Conservation (phyloP, 495 filamentous ascomycete species). For the Talaromyces wortmannii region DNA sequence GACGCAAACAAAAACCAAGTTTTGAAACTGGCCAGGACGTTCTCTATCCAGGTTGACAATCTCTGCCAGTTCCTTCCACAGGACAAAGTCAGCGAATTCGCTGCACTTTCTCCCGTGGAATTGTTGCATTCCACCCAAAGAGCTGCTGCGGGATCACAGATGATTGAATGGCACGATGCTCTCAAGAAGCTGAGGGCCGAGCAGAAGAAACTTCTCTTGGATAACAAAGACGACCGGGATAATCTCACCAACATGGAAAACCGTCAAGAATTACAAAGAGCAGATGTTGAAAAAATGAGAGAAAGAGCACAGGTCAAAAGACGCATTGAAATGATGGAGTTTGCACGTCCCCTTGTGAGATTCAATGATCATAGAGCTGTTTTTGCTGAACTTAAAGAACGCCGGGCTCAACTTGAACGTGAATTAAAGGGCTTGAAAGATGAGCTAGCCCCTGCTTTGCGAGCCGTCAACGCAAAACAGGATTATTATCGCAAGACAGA, state of each 20-base stretch:
- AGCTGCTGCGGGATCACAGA: slow-evolving; percentile 74
- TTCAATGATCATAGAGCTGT: slow-evolving; percentile 40
- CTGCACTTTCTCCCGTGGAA: slow-evolving; percentile 76
- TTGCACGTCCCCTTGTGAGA: slow-evolving; percentile 54
- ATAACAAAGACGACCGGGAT: slow-evolving; percentile 53
- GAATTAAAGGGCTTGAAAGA: slow-evolving; percentile 51
- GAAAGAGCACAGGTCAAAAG: slow-evolving; percentile 64
- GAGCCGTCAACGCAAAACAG: slow-evolving; percentile 59
- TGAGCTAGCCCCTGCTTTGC: slow-evolving; percentile 60
- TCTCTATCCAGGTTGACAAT: slow-evolving; percentile 93
- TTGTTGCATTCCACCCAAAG: slow-evolving; percentile 77
- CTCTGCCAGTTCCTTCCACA: slow-evolving; percentile 97
- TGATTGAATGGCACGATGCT: slow-evolving; percentile 70
- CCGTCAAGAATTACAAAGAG: slow-evolving; percentile 70
- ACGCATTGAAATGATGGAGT: slow-evolving; percentile 60
- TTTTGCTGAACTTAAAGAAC: slow-evolving; percentile 36
- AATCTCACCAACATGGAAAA: slow-evolving; percentile 57
- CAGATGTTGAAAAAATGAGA: slow-evolving; percentile 75
- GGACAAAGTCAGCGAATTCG: slow-evolving; percentile 93
- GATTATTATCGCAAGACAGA: slow-evolving; percentile 45
- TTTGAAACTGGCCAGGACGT: slow-evolving; percentile 53
- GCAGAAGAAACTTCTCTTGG: slow-evolving; percentile 57
- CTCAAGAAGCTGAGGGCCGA: slow-evolving; percentile 63
- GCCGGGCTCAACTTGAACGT: slow-evolving; percentile 32
- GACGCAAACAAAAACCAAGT: slow-evolving; percentile 51